These are phyloP conservation scores for Lachancea sp. DNA, from an alignment of 805 yeast species.

Conservation along the genomic window DNA sequence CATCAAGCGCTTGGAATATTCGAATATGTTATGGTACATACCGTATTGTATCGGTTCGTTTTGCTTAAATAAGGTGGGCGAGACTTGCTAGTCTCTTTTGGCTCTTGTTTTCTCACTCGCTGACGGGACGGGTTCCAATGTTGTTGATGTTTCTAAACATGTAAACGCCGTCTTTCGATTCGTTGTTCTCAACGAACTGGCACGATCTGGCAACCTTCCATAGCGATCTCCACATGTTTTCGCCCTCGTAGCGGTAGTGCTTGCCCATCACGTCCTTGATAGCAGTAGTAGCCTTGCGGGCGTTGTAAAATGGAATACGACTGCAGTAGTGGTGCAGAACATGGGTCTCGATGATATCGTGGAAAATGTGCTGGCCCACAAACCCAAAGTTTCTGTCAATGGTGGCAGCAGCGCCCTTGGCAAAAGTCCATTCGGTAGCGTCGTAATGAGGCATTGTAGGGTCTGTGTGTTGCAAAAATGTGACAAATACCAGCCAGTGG, in stretches of 20 bases:
- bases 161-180: constrained; percentile 44
- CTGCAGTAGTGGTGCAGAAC: constrained; percentile 81
- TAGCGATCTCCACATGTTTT: constrained; percentile 65
- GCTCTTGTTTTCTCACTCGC: not conserved
- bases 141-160: constrained; percentile 74
- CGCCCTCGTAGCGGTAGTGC: constrained; percentile 59
- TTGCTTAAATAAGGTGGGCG: not conserved
- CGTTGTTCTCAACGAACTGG: constrained; percentile 60
- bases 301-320: constrained; percentile 82
- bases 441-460: constrained; percentile 75
- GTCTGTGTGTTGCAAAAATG: constrained; percentile 80
- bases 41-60: no score
- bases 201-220: constrained; percentile 61
- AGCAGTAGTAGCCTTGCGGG: constrained; percentile 68
- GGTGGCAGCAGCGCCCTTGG: constrained; percentile 87
- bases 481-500: constrained; percentile 87
- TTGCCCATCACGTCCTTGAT: constrained; percentile 81
- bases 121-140: constrained; percentile 37
- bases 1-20: constrained; percentile 69
- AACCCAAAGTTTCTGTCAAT: constrained; percentile 81
- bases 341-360: constrained; percentile 86
- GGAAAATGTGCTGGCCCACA: constrained; percentile 72
- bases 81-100: not conserved
- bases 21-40: constrained; percentile 27
- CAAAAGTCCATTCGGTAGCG: constrained; percentile 71